A percentile compares a stretch with the other conserved stretches of the same genome.
Evolutionary conservation across 2,329 filamentous ascomycete species (phyloP).

Genomic region (Anthostomella pinea): DNA sequence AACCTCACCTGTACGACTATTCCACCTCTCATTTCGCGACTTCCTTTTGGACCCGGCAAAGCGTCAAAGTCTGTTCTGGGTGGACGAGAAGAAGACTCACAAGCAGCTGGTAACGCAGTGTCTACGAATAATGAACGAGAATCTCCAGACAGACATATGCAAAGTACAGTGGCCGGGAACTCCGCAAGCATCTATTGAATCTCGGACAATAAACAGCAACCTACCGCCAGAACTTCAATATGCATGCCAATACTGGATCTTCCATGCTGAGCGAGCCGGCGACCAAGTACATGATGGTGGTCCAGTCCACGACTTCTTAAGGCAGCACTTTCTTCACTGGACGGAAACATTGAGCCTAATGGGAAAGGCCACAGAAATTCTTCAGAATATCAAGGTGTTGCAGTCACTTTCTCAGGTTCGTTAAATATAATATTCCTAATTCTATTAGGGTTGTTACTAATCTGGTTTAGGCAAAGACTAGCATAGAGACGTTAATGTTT

Average conservation of each 20-base stretch:
- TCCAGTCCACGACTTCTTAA: slow-evolving; percentile 4
- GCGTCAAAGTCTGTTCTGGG: slow-evolving; percentile 4
- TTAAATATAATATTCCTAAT: neutral
- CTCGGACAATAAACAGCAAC: slow-evolving; percentile 2
- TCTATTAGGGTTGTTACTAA: slow-evolving; percentile 5
- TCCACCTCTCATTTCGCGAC: slow-evolving; percentile 11
- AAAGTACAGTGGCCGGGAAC: slow-evolving; percentile 7
- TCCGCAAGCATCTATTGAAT: slow-evolving; percentile 1
- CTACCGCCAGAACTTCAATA: slow-evolving; percentile 11
- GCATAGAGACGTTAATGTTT: slow-evolving; percentile 11
- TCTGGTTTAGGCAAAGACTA: slow-evolving; percentile 3
- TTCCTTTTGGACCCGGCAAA: slow-evolving; percentile 6
- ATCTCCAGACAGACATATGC: slow-evolving; percentile 8
- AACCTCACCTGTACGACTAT: neutral
- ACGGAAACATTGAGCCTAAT: slow-evolving; percentile 8
- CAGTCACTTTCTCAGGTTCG: slow-evolving; percentile 12
- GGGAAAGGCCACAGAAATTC: slow-evolving; percentile 10
- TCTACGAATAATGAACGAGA: slow-evolving; percentile 7
- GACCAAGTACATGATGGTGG: neutral
- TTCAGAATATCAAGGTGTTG: slow-evolving; percentile 11
- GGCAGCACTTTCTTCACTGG: slow-evolving; percentile 12
- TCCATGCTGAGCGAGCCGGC: slow-evolving; percentile 4
- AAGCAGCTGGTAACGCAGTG: slow-evolving; percentile 2
- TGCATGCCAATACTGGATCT: slow-evolving; percentile 14
- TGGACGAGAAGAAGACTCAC: slow-evolving; percentile 9